A percentile compares a stretch with the other conserved stretches of the same genome.
These are phyloP conservation scores for Drosera spatulata DNA, from an alignment of 179 eudicot genomes.

Conservation along the genomic window DNA sequence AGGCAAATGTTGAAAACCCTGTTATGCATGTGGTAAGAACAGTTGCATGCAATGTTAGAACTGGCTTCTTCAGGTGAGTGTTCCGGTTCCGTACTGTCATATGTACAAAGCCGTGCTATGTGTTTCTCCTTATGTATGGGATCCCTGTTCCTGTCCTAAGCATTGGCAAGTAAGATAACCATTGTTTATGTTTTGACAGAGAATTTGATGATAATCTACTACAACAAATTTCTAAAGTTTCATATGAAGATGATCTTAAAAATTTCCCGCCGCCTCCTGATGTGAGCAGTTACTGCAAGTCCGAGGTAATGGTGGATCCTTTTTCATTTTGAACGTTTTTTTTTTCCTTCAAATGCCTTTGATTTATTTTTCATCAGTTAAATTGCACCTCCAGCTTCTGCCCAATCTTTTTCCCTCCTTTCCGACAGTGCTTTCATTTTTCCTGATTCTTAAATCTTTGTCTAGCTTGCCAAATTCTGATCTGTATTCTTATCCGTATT, in stretches of 20 bases:
- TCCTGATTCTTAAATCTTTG: no score
- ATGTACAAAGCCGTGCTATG: no score
- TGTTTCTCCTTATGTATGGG: neutral
- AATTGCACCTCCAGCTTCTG: neutral
- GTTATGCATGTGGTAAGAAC: constrained; percentile 93
- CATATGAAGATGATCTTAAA: constrained; percentile 66
- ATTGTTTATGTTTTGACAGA: constrained; percentile 32
- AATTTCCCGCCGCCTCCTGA: constrained; percentile 78
- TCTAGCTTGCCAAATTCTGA: no score
- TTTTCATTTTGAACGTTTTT: neutral
- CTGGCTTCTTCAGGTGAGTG: constrained; percentile 97
- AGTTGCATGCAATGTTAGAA: constrained; percentile 97
- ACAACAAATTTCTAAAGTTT: constrained; percentile 60
- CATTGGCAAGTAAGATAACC: neutral
- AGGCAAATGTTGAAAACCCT: constrained; percentile 86
- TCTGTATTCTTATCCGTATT: no score
- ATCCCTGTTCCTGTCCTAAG: neutral
- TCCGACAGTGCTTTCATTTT: no score
- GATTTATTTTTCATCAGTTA: neutral
- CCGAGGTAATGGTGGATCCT: constrained; percentile 47
- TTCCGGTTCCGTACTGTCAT: neutral
- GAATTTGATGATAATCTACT: constrained; percentile 86
- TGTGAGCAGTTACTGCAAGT: constrained; percentile 84
- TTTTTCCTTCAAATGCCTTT: neutral
- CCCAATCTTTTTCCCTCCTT: neutral